Evolutionary conservation across 352 stramenopile genomes (phyloP), one percentile per base, ranked within the genome.

Genomic region (Pythium guiyangense): DNA sequence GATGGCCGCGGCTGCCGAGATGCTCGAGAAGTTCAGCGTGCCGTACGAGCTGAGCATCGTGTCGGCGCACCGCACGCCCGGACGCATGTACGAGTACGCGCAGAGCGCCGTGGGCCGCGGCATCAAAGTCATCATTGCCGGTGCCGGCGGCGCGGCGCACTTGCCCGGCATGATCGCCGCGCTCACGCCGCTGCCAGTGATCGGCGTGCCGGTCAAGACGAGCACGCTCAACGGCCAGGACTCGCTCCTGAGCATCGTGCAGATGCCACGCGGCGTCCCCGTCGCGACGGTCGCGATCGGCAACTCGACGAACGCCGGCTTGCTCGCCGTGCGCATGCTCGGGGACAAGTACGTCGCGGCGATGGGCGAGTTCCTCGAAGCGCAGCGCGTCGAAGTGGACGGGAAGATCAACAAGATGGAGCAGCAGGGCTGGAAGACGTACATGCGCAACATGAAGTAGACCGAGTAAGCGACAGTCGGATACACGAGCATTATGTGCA

Each of bases 231-330:
- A 96, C 64, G 97, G 97, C 29, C 76, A 98, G 52, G 97, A 99
- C 77, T 98, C 94, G 46, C 75, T 99, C 14, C 79, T 99, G 62
- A 98, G 91, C 67, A 99, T 99, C 70, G 96, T 99, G 25, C 97
- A 99, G 82, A 99, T 99, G 97, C 97, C 97, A 39, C 77, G 94
- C 35, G 97, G 97, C 51, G 87, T 99, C 35, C 97, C 97, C 12
- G 96, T 99, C 40, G 97, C 97, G 2, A 99, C 97, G 12, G 96
- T 99, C 15, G 96, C 96, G 2, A 99, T 99, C 64, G 96, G 96
- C 55, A 99, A 99, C 79, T 90, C 96, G 15, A 97, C 82, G 46
- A 99, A 99, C 76, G 97, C 97, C 0, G 97, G 96, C 27, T 68
- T 99, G n/a, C 66, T 99, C 53, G 97, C 97, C 26, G 92, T 99